Evolutionary conservation across 2,329 filamentous ascomycete species (phyloP), one percentile per base, ranked within the genome.

Genomic region (Emericellopsis atlantica): DNA sequence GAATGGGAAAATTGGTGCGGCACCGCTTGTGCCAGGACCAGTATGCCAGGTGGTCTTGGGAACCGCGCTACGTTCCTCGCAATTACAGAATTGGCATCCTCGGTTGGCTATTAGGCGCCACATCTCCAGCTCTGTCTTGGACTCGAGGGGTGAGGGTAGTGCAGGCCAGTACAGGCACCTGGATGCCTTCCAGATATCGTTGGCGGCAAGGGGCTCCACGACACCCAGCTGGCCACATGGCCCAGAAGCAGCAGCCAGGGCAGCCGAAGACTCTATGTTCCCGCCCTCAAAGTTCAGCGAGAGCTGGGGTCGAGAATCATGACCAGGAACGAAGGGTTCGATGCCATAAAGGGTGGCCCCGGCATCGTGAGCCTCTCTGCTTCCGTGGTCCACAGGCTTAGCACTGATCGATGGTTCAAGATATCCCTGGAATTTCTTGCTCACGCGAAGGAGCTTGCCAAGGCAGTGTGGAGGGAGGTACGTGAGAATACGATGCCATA

Each of bases 1-100:
- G 58, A 90, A 89, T 5, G 80, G 69, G 78, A 85, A 93, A 34
- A 89, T 65, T 34, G 76, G 66, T 33, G 73, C 67, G 44, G 84
- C 70, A 24, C 73, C 74, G 48, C 72, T 64, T 40, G 62, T 50
- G 38, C 79, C 81, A 33, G 81, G 80, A 12, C 82, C 81, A 44
- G 68, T 63, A 51, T 72, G 72, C 67, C 70, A 79, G 39, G 66
- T 62, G 52, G 61, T 64, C 21, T 53, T 45, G 57, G 49, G 44
- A 54, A 45, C 43, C 45, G 41, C 12, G 7, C 18, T n/a, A n/a
- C 18, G 16, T 46, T 53, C 56, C 39, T 48, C 50, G 45, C 66
- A 74, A 41, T 61, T 64, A 59, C 86, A 92, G 48, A 79, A 76
- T 52, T 89, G 79, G 57, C 86, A 93, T 41, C 54, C 60, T 24